Base-by-base conservation (phyloP, 371 early-diverging fungal genomes). In the Amoeboaphelidium occidentale region DNA sequence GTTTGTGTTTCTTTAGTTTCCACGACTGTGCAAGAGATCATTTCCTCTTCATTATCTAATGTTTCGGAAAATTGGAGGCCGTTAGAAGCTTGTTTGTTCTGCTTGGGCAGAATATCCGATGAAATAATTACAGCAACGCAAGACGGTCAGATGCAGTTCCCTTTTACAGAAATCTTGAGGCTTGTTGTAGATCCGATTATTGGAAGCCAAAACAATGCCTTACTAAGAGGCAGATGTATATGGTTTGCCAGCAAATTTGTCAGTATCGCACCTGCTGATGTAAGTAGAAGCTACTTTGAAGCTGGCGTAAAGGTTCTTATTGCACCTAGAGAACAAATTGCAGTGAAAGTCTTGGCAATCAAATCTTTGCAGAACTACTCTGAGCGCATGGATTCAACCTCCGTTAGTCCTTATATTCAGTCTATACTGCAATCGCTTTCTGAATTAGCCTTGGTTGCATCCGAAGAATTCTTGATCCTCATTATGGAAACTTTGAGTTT, bases 171-270 rank as follows among this genome's bases (percentile, higher is more conserved):
- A 2, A 58, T 87, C 12, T 80, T 87, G 55, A 74, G 78, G 23
- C 76, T 74, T 53, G 76, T 84, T 25, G 78, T 87, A 14, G n/a
- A 17, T 26, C n/a, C 46, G n/a, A 17, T 17, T 20, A 26, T 17
- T 46, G 17, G 27, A 46, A n/a, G n/a, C 6, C 3, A 21, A 66
- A 78, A 74, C 2, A 68, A 59, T 28, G 89, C 92, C 1, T 83
- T 81, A 57, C 70, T 81, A 52, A 84, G 84, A 60, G 84, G 86
- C 2, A 80, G 88, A 21, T 79, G 86, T 1, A 71, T 91, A 44
- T 76, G 85, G 12, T 84, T 88, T 67, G 73, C 82, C 1, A 78
- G 80, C 39, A 75, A 76, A 55, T 80, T 83, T 65, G 77, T 80
- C 2, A 64, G 68, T n/a, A 63, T 73, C 21, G 62, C 85, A 20